These are phyloP conservation scores for Hypoxylon cercidicola DNA, from an alignment of 495 filamentous ascomycete genomes.

Conservation along the genomic window DNA sequence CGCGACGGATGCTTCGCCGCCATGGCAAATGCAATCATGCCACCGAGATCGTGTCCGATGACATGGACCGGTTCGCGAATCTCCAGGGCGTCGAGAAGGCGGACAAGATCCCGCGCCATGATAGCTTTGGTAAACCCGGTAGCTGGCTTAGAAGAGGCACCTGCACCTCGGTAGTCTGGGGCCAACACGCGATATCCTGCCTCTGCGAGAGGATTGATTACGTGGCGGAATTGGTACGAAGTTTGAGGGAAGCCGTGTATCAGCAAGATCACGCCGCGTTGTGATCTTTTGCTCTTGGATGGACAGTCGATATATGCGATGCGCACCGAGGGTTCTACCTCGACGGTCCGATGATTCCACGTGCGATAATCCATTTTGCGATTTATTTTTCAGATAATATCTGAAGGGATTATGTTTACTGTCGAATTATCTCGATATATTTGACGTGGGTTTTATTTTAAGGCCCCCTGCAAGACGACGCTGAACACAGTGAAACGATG, in stretches of 20 bases:
- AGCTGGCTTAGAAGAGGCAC: constrained; percentile 51
- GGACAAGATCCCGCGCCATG: constrained; percentile 45
- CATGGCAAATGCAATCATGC: constrained; percentile 57
- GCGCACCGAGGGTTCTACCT: constrained; percentile 26
- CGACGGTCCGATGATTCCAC: constrained; percentile 23
- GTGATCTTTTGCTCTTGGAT: constrained; percentile 13
- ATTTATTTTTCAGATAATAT: background rate
- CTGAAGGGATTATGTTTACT: background rate
- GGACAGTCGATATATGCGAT: constrained; percentile 34
- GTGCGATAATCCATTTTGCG: constrained; percentile 18
- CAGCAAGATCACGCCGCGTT: constrained; percentile 39
- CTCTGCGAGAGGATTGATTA: constrained; percentile 48
- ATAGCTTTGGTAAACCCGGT: constrained; percentile 51
- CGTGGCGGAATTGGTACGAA: constrained; percentile 58
- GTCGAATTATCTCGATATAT: too few species aligned
- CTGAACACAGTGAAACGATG: background rate
- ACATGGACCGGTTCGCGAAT: constrained; percentile 54
- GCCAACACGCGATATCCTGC: constrained; percentile 55
- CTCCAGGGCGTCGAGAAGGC: constrained; percentile 29
- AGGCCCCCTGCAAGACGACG: background rate
- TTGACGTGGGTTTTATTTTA: background rate
- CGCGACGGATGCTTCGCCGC: constrained; percentile 45
- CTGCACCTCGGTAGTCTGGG: constrained; percentile 60
- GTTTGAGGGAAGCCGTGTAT: constrained; percentile 58
- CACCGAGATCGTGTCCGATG: constrained; percentile 60